Evolutionary conservation across 306 rosid species (phyloP).

Genomic region (Cercis canadensis): DNA sequence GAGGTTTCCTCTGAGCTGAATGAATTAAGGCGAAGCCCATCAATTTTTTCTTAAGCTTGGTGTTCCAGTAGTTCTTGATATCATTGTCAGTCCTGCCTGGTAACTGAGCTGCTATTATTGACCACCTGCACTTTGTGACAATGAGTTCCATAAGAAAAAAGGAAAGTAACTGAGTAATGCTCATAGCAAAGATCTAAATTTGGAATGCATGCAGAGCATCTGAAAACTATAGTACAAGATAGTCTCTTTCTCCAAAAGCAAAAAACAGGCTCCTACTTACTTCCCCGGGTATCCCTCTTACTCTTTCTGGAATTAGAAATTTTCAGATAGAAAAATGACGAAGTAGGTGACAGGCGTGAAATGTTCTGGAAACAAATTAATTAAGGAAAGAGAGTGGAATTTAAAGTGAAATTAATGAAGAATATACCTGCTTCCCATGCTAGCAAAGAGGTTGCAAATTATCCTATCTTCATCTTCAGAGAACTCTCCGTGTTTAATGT

Average conservation of each 20-base stretch:
- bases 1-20: slow-evolving; percentile 44
- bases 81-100: slow-evolving; percentile 94
- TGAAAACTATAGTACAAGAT: background rate
- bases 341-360: background rate
- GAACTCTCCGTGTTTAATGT: slow-evolving; percentile 90
- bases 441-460: slow-evolving; percentile 80
- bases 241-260: slow-evolving; percentile 1
- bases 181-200: slow-evolving; percentile 33
- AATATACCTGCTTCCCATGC: slow-evolving; percentile 90
- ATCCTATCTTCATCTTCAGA: slow-evolving; percentile 81
- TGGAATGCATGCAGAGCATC: slow-evolving; percentile 45
- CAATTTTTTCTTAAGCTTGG: slow-evolving; percentile 87
- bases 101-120: slow-evolving; percentile 86
- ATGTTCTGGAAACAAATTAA: too few relatives aligned
- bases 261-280: background rate
- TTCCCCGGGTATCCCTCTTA: background rate
- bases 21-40: slow-evolving; percentile 37
- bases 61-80: slow-evolving; percentile 95
- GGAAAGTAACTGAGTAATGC: background rate
- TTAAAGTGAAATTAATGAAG: background rate
- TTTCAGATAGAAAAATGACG: background rate
- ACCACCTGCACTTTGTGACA: slow-evolving; percentile 69
- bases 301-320: slow-evolving; percentile 21
- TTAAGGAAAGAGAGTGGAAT: background rate
- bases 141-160: slow-evolving; percentile 13